Evolutionary conservation across 2,329 filamentous ascomycete genomes (phyloP), one percentile per base, ranked within the genome.

Genomic region (Harringtonia aguacate): DNA sequence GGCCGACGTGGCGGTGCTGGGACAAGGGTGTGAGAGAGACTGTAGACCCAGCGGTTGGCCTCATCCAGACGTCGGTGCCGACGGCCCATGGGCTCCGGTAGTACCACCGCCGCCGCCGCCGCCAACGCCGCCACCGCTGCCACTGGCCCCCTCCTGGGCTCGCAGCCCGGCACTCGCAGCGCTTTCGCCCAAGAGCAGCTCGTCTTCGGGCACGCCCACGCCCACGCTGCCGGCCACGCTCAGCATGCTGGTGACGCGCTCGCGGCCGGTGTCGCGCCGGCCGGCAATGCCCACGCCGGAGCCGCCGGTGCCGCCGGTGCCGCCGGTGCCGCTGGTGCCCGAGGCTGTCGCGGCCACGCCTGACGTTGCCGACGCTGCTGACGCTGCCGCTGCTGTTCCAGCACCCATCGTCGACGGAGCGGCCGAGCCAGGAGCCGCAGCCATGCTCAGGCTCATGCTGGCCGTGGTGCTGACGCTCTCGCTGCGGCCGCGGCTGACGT

Each of bases 101-200:
- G n/a, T n/a, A n/a, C n/a, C n/a, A n/a, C n/a, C n/a, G n/a, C n/a
- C n/a, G n/a, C n/a, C n/a, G n/a, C n/a, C n/a, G n/a, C n/a, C n/a
- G n/a, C n/a, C n/a, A n/a, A n/a, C n/a, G n/a, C n/a, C n/a, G n/a
- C n/a, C n/a, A n/a, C n/a, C n/a, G n/a, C n/a, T n/a, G n/a, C 24
- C 6, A 27, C 7, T 27, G 6, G 24, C 10, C 31, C 37, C 24
- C 34, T 48, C 44, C 37, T 44, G 45, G 3, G 37, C 48, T 2
- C 44, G 46, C 36, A 65, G 44, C 1, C 64, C 64, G 0, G 64
- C 60, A 52, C 72, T 78, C 2, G 75, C 72, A 1, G 77, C 77
- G 49, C 76, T 80, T 62, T 81, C 76, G 2, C 77, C 77, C 24
- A 81, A 75, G 41, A 68, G 67, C 36, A 81, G 59, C 55, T 77